phyloP scores from a whole-genome alignment of 768 basidiomycete genomes.

The Agaricus bisporus region DNA sequence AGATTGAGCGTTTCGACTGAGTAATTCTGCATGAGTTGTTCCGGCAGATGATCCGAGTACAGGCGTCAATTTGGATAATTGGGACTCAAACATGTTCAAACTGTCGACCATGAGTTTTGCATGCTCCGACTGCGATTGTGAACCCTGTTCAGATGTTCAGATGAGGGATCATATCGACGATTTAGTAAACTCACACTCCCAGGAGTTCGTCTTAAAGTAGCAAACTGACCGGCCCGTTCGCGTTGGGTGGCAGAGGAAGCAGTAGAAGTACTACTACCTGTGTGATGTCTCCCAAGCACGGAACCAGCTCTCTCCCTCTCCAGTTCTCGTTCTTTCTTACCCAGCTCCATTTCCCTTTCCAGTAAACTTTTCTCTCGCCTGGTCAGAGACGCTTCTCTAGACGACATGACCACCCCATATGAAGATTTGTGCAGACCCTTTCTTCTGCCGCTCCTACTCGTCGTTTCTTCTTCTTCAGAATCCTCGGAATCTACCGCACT shows the following conservation, averaged over 20 bases:
- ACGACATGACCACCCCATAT: slow-evolving; percentile 23
- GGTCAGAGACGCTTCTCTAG: slow-evolving; percentile 13
- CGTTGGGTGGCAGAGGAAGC: slow-evolving; percentile 16
- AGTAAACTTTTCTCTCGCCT: slow-evolving; percentile 11
- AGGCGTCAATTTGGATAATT: slow-evolving; percentile 48
- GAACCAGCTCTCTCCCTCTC: slow-evolving; percentile 17
- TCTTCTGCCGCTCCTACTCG: neutral
- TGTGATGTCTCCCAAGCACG: slow-evolving; percentile 17
- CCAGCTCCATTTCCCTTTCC: slow-evolving; percentile 4
- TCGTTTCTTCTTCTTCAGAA: slow-evolving; percentile 15
- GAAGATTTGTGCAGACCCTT: slow-evolving; percentile 35
- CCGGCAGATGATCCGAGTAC: slow-evolving; percentile 14
- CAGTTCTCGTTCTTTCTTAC: slow-evolving; percentile 14
- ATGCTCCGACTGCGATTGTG: slow-evolving; percentile 44
- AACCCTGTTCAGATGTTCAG: neutral
- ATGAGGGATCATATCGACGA: neutral
- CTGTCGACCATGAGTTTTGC: slow-evolving; percentile 66
- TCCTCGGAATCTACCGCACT: slow-evolving; percentile 11
- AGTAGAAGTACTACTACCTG: slow-evolving; percentile 12
- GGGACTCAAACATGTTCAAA: slow-evolving; percentile 61
- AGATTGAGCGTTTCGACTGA: slow-evolving; percentile 54
- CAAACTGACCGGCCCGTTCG: slow-evolving; percentile 22
- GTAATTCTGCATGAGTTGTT: slow-evolving; percentile 28
- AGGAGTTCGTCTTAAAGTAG: slow-evolving; percentile 15
- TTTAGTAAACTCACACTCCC: slow-evolving; percentile 8